A percentile compares a stretch with the other conserved stretches of the same genome.
phyloP scores from a whole-genome alignment of 495 filamentous ascomycete species.

The Saxophila tyrrhenica region DNA sequence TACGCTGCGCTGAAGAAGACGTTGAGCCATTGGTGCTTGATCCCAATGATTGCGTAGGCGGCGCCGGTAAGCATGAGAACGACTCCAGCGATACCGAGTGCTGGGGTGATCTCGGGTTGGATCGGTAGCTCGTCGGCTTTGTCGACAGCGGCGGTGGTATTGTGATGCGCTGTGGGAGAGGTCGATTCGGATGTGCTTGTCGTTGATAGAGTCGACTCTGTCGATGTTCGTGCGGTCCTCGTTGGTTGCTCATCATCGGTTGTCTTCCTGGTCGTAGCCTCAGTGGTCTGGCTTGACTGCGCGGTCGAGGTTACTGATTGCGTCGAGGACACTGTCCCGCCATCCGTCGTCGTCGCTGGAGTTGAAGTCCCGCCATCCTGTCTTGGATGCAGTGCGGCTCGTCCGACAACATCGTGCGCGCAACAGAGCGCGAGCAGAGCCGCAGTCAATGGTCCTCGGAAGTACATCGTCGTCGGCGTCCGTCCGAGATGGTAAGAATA shows the following conservation, averaged over 20 bases:
- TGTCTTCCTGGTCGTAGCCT: not conserved
- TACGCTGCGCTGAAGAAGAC: slow-evolving; percentile 72
- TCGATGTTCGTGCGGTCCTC: not conserved
- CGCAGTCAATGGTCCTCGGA: not conserved
- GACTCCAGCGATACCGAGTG: slow-evolving; percentile 64
- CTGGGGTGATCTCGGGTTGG: slow-evolving; percentile 64
- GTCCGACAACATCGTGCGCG: not conserved
- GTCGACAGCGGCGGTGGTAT: not conserved
- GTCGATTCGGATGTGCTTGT: not conserved
- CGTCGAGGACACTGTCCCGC: not conserved
- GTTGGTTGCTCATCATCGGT: not conserved
- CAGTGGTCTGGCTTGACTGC: not conserved
- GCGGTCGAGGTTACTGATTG: not conserved
- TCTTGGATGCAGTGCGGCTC: not conserved
- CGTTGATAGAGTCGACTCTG: not conserved
- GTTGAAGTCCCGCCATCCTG: not conserved
- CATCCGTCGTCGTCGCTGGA: not conserved
- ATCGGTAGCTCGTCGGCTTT: slow-evolving; percentile 47
- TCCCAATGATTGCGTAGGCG: slow-evolving; percentile 64
- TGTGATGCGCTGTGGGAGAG: not conserved
- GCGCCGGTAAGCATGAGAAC: slow-evolving; percentile 60
- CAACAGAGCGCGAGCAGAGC: not conserved
- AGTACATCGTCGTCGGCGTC: not conserved
- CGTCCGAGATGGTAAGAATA: no score
- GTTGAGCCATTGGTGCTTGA: slow-evolving; percentile 72